Conservation (phyloP, 176 grass and related monocot genomes). For the Oryza officinalis region DNA sequence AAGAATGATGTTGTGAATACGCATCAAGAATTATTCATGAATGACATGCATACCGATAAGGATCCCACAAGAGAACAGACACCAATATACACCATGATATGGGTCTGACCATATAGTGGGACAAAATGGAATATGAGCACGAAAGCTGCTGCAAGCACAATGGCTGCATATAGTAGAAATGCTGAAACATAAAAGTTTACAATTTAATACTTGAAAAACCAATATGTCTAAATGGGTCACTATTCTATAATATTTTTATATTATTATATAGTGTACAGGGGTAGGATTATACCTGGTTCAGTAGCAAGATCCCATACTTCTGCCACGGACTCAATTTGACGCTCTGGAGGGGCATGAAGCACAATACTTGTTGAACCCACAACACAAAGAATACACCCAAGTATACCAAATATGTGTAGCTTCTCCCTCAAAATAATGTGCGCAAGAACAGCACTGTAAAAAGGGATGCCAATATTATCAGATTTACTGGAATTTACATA, state of each 20-base stretch:
- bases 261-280: neutral
- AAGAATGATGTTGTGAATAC: conserved; percentile 18
- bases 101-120: conserved; percentile 80
- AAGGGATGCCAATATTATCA: conserved; percentile 14
- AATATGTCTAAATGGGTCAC: conserved; percentile 1
- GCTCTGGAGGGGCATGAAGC: conserved; percentile 90
- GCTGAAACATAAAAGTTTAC: conserved; percentile 51
- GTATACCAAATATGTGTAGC: conserved; percentile 90
- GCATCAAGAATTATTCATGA: neutral
- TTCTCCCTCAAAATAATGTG: conserved; percentile 86
- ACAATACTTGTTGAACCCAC: conserved; percentile 95
- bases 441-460: conserved; percentile 85
- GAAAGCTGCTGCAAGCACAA: conserved; percentile 68
- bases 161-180: conserved; percentile 65
- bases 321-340: conserved; percentile 80
- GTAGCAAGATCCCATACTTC: conserved; percentile 98
- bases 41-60: conserved; percentile 59
- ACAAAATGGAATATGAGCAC: conserved; percentile 75
- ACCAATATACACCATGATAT: conserved; percentile 84
- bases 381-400: conserved; percentile 93
- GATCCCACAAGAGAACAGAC: conserved; percentile 86
- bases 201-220: conserved; percentile 23
- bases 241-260: neutral
- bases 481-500: neutral
- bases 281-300: conserved; percentile 67